Base-by-base conservation (phyloP, 1,284 basidiomycete genomes). In the Cutaneotrichosporon dermatis region DNA sequence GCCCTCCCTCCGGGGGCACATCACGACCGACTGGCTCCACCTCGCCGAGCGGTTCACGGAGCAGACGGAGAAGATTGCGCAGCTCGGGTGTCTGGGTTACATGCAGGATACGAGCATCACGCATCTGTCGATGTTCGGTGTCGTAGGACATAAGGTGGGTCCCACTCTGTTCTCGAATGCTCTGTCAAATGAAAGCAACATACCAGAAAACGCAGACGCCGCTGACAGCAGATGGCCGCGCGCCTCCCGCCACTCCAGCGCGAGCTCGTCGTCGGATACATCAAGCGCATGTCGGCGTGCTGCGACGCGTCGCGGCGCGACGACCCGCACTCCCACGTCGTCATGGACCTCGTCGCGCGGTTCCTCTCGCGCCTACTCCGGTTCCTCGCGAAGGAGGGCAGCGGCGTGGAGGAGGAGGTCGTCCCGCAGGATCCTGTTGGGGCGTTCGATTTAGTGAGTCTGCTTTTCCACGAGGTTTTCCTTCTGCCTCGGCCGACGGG, bases 31-130 rank as follows among this genome's bases (percentile, higher is more conserved):
- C 33, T 60, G 58, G 43, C 37, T 63, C 25, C 12, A 12, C 9
- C 49, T 57, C 34, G 62, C 55, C 0, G 43, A 60, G 33, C 12
- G 44, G 51, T 39, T 54, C 10, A 55, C 55, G 8, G 36, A 54
- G 12, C 62, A 63, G 52, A 60, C 51, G 1, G 59, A 60, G 11
- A 34, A 25, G 9, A 15, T 63, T 11, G 51, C 51, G 4, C n/a
- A 49, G 13, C 15, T 43, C 12, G 62, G 55, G 10, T 40, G 36
- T n/a, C 46, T 63, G 10, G 44, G 56, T 25, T 63, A 60, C 35
- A 50, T 63, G 34, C 62, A 63, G 35, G 62, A 63, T 37, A 63
- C 62, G 11, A 55, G 55, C 4, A 58, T 57, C 1, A 58, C 59
- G 6, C 51, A 54, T 7, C 51, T 63, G 6, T 63, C 62, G 10